Conservation (phyloP, 164 flowering plant genomes). For the Magnolia changhungtana region DNA sequence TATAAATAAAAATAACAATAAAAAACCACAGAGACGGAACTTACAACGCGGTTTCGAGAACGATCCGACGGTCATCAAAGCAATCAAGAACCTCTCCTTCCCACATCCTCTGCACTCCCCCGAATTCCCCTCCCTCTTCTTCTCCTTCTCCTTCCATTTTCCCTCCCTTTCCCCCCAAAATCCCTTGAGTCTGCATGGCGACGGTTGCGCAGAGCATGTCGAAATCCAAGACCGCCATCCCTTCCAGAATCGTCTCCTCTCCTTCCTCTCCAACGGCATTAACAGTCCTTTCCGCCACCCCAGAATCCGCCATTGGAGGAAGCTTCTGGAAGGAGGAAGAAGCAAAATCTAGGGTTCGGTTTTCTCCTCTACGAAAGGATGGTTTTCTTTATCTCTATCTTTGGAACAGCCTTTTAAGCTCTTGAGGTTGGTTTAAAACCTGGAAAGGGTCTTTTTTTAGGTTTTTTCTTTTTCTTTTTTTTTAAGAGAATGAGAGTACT, state of each 20-base stretch:
- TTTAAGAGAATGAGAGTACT: neutral
- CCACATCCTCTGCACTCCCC: constrained; percentile 93
- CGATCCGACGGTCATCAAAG: constrained; percentile 73
- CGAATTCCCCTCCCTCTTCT: constrained; percentile 32
- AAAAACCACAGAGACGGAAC: constrained; percentile 1
- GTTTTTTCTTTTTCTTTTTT: neutral
- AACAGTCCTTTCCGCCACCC: constrained; percentile 24
- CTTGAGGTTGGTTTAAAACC: neutral
- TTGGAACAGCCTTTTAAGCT: neutral
- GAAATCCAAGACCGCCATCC: constrained; percentile 70
- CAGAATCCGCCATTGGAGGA: constrained; percentile 47
- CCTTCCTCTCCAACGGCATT: constrained; percentile 23
- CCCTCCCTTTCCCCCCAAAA: constrained; percentile 35
- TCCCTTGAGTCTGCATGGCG: constrained; percentile 76
- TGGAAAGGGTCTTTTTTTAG: neutral
- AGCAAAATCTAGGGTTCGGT: neutral
- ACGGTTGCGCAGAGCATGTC: constrained; percentile 88
- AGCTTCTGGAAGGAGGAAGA: neutral
- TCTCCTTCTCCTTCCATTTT: constrained; percentile 26
- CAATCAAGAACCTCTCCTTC: constrained; percentile 86
- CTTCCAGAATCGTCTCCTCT: constrained; percentile 40
- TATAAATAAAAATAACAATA: neutral
- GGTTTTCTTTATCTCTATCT: neutral
- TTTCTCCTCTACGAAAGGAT: neutral
- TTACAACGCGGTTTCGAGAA: constrained; percentile 64